phyloP scores from a whole-genome alignment of 2,329 filamentous ascomycete species.

The Beauveria sp. region DNA sequence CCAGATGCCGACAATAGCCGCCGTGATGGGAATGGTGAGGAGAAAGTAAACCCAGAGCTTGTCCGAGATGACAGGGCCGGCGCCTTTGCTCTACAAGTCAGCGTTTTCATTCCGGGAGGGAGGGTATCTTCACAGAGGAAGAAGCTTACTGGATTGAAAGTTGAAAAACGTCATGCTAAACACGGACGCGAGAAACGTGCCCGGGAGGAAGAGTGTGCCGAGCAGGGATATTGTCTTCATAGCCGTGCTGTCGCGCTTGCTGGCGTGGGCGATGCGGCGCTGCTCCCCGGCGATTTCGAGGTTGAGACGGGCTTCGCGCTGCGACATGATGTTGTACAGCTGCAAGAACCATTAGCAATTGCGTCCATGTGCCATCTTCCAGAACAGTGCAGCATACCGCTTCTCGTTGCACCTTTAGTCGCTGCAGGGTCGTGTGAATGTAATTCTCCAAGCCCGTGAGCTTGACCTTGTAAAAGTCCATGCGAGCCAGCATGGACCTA shows the following conservation, averaged over 20 bases:
- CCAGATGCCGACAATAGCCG: slow-evolving; percentile 48
- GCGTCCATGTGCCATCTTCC: neutral
- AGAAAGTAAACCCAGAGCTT: slow-evolving; percentile 57
- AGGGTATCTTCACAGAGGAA: neutral
- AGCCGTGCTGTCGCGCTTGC: slow-evolving; percentile 53
- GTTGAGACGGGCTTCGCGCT: slow-evolving; percentile 56
- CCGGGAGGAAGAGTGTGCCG: slow-evolving; percentile 55
- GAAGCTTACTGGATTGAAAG: slow-evolving; percentile 39
- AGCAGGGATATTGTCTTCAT: slow-evolving; percentile 60
- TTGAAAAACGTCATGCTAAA: slow-evolving; percentile 63
- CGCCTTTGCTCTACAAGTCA: slow-evolving; percentile 15
- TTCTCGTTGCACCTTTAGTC: slow-evolving; percentile 53
- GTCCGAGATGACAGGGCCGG: slow-evolving; percentile 37
- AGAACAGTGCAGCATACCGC: slow-evolving; percentile 36
- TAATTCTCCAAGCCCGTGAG: slow-evolving; percentile 56
- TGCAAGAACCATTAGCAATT: slow-evolving; percentile 18
- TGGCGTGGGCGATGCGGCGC: slow-evolving; percentile 49
- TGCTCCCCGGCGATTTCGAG: slow-evolving; percentile 56
- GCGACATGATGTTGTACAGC: slow-evolving; percentile 60
- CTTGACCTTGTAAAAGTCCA: slow-evolving; percentile 55
- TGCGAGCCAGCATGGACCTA: slow-evolving; percentile 41
- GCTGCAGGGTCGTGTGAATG: slow-evolving; percentile 52
- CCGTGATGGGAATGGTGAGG: slow-evolving; percentile 51
- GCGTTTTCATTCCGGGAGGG: neutral
- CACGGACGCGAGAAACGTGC: slow-evolving; percentile 54